Evolutionary conservation across 2,329 filamentous ascomycete species (phyloP).

Genomic region (Fusarium penzigii): DNA sequence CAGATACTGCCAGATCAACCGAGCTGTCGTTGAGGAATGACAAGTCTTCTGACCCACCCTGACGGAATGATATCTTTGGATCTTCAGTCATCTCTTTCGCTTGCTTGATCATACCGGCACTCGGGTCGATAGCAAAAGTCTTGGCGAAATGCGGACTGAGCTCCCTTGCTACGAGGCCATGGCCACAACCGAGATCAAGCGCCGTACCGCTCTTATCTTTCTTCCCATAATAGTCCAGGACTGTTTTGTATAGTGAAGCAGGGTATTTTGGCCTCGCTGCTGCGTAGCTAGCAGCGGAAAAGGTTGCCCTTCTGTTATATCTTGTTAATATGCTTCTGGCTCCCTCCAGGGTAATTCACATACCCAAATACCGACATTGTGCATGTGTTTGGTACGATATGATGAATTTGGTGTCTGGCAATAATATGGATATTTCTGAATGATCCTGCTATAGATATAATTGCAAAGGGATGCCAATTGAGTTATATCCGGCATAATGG

Average conservation of each 20-base stretch:
- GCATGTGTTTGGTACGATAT: neutral
- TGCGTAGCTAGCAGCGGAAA: conserved; percentile 59
- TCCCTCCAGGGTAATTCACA: conserved; percentile 2
- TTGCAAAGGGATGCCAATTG: no score
- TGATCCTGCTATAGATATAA: no score
- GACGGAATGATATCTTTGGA: conserved; percentile 49
- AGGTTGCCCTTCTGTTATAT: conserved; percentile 50
- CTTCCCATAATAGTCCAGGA: conserved; percentile 55
- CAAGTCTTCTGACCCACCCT: conserved; percentile 56
- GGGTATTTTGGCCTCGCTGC: conserved; percentile 62
- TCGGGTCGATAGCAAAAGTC: conserved; percentile 58
- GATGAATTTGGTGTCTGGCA: neutral
- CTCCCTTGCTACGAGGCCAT: conserved; percentile 57
- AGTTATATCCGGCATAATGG: neutral
- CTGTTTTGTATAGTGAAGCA: conserved; percentile 50
- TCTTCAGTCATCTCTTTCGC: conserved; percentile 43
- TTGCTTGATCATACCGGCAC: conserved; percentile 56
- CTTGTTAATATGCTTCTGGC: neutral
- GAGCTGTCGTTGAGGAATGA: conserved; percentile 48
- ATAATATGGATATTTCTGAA: neutral
- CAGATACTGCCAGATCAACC: conserved; percentile 53
- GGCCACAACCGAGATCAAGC: conserved; percentile 65
- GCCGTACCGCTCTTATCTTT: conserved; percentile 34
- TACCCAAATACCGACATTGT: conserved; percentile 29
- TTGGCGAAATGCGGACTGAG: conserved; percentile 53